Base-by-base conservation (phyloP, 2,329 filamentous ascomycete genomes). In the Chrysoporthe deuterocubensis region DNA sequence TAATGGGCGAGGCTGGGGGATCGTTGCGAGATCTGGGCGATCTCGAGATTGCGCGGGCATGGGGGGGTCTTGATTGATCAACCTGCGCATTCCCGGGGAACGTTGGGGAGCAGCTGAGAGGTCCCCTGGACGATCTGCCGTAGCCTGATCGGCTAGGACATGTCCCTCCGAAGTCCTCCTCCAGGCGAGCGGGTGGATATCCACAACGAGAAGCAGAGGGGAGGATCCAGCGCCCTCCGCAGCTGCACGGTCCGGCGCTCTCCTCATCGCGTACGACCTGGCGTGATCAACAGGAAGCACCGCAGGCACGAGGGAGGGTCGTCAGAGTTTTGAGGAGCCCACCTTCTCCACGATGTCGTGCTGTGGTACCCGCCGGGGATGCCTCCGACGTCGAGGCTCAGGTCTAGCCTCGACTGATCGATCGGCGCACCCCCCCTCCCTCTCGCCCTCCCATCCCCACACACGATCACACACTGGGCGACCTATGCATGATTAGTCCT, bases 21-120 rank as follows among this genome's bases (percentile, higher is more conserved):
- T 69, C 65, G 68, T 66, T 67, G 68, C 65, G 48, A 67, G 68
- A 67, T 65, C 62, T 64, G n/a, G 65, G 60, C 65, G 65, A 69
- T 69, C 67, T 67, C 48, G 44, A 65, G 59, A 63, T 62, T 65
- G 16, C n/a, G 9, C 34, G 37, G 58, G 43, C n/a, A 32, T 43
- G 56, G 59, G 65, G 52, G 59, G 43, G 64, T 65, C 63, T 58
- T 66, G 43, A 50, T 59, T 26, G 63, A 68, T 65, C 52, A 58
- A 43, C 34, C 34, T 26, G 61, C 43, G 44, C 26, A 46, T 32
- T 32, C 26, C 26, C 59, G 37, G 26, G 4, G 14, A 9, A 13
- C 42, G 58, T 21, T 32, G 48, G 34, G 34, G 42, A 11, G 21
- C 34, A 62, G 18, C 16, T 56, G 21, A 37, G 9, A 52, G 16